Evolutionary conservation across 2,329 filamentous ascomycete genomes (phyloP).

Genomic region (Tothia fuscella): DNA sequence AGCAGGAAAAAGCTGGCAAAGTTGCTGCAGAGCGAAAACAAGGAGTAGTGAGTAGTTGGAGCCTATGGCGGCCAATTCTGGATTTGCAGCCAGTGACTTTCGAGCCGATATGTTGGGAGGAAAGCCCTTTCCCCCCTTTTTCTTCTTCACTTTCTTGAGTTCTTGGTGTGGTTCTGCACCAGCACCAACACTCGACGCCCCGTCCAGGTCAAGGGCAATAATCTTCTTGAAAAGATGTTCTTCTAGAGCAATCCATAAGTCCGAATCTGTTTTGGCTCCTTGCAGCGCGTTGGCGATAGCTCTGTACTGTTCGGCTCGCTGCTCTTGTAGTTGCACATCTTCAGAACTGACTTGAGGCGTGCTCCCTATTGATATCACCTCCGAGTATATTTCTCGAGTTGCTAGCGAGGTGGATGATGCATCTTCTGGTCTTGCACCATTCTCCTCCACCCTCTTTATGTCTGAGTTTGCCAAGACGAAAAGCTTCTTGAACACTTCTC

Average conservation of each 20-base stretch:
- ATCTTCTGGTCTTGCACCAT: too few relatives aligned
- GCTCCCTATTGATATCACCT: background rate
- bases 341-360: background rate
- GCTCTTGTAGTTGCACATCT: constrained; percentile 24
- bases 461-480: constrained; percentile 2
- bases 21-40: constrained; percentile 41
- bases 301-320: constrained; percentile 4
- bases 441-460: background rate
- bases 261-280: constrained; percentile 45
- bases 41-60: constrained; percentile 54
- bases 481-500: constrained; percentile 11
- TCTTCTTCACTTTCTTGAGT: background rate
- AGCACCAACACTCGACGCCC: background rate
- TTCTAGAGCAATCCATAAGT: constrained; percentile 57
- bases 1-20: constrained; percentile 47
- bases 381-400: background rate
- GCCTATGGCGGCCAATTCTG: constrained; percentile 44
- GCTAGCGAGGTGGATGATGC: background rate
- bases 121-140: too few relatives aligned
- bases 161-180: background rate
- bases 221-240: constrained; percentile 47
- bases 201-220: constrained; percentile 1
- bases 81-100: background rate
- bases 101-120: background rate
- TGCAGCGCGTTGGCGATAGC: constrained; percentile 44